These are phyloP conservation scores for Ulvella scutata DNA, from an alignment of 139 green algal species.

Conservation along the genomic window DNA sequence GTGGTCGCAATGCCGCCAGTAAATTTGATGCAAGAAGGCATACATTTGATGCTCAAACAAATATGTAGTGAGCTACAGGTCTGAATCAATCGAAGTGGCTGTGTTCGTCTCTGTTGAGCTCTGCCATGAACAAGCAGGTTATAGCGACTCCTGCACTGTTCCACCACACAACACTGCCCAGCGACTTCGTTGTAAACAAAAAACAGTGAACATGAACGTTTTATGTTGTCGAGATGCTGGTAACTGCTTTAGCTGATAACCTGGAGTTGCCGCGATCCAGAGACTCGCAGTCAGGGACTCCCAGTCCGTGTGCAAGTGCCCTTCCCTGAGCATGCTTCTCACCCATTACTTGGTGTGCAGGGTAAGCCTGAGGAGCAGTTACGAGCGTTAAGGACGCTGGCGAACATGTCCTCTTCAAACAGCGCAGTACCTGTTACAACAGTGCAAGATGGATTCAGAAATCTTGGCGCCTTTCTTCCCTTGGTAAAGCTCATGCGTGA, in stretches of 20 bases:
- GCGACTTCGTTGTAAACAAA: no score
- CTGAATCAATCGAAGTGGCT: no score
- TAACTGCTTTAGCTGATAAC: no score
- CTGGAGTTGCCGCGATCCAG: no score
- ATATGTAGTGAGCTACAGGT: background rate
- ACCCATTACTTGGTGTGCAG: background rate
- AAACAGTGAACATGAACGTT: no score
- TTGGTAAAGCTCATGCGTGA: background rate
- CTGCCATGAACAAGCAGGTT: no score
- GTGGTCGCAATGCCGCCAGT: background rate
- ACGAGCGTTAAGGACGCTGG: background rate
- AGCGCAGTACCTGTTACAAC: background rate
- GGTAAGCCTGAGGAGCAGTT: background rate
- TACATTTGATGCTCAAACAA: constrained; percentile 1
- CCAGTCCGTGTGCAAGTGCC: no score
- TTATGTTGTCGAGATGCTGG: no score
- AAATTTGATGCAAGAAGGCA: background rate
- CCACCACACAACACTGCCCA: no score
- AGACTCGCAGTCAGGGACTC: no score
- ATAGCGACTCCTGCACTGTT: no score
- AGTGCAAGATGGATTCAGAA: background rate
- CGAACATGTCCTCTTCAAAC: background rate
- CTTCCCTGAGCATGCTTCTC: background rate
- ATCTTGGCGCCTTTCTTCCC: background rate
- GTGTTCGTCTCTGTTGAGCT: no score